Percentiles rank a stretch among this genome's conserved stretches.
phyloP scores from a whole-genome alignment of 2,329 filamentous ascomycete genomes.

The Colletotrichum sp. region DNA sequence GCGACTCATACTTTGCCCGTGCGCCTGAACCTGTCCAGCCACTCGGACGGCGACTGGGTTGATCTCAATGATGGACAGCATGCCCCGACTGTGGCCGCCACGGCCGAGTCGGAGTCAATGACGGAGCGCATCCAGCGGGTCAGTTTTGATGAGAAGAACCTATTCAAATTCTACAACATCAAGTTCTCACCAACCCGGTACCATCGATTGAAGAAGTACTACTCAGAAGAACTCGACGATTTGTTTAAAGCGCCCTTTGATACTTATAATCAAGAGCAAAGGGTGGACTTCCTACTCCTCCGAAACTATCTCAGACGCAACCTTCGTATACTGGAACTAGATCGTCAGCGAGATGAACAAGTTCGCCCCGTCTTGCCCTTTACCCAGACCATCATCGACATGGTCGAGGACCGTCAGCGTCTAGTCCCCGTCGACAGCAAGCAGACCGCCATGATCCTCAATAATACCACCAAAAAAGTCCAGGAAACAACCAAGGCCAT shows the following conservation, averaged over 20 bases:
- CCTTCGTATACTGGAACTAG: constrained; percentile 5
- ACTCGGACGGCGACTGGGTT: neutral
- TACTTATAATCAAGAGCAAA: constrained; percentile 43
- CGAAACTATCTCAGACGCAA: constrained; percentile 48
- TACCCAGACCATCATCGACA: constrained; percentile 39
- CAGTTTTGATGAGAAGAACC: constrained; percentile 48
- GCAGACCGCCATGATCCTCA: constrained; percentile 45
- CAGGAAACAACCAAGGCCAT: constrained; percentile 37
- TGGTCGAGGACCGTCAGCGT: constrained; percentile 54
- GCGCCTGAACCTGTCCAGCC: neutral
- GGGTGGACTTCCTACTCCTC: constrained; percentile 55
- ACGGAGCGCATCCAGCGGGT: constrained; percentile 49
- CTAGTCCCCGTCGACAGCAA: constrained; percentile 48
- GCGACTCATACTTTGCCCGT: neutral
- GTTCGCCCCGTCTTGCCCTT: constrained; percentile 50
- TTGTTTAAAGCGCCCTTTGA: constrained; percentile 31
- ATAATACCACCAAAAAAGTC: constrained; percentile 38
- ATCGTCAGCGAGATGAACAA: constrained; percentile 40
- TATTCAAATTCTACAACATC: constrained; percentile 55
- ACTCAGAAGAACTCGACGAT: constrained; percentile 41
- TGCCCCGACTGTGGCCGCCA: neutral
- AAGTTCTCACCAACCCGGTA: constrained; percentile 45
- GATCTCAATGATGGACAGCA: neutral
- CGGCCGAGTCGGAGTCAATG: constrained; percentile 33
- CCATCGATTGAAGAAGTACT: constrained; percentile 44